Base-by-base conservation (phyloP, 2,329 filamentous ascomycete genomes). In the Trichoderma sp. region DNA sequence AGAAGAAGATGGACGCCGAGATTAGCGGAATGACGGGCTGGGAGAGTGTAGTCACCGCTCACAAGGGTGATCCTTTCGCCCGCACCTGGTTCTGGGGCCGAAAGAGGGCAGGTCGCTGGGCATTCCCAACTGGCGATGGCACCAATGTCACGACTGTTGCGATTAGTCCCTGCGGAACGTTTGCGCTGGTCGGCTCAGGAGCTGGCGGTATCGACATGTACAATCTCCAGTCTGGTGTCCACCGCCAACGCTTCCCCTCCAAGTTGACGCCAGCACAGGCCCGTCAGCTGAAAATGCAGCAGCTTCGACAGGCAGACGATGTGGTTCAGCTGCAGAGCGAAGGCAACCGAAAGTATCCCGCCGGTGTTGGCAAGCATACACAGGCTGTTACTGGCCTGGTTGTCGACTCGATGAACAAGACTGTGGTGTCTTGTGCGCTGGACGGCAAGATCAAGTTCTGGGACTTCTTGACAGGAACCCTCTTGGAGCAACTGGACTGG, bases 51-150 rank as follows among this genome's bases (percentile, higher is more conserved):
- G 88, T 99, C 2, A 99, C 95, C 4, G 94, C 93, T 10, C 96
- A 99, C 76, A 90, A 90, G 74, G 88, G 90, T 61, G 94, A 98
- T 75, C 86, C 89, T 53, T 92, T 87, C 75, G 95, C 93, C 19
- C 88, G 95, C 64, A 98, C 95, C 1, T 99, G 95, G 95, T 97
- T 97, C 80, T 98, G 95, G 94, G 95, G 94, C 6, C 90, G 93
- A 67, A 97, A 96, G 80, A 89, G 91, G 73, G 94, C 95, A 58
- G 95, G 95, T 12, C 86, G 95, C 70, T 99, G 95, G 95, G 90
- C 92, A 0, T 92, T 99, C 72, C 89, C 92, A 71, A 97, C 94
- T 0, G 87, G 90, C 48, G 95, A 99, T 79, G 87, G 87, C 19
- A 86, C 88, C n/a, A 87, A 93, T 74, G 94, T 97, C 68, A 87